Base-by-base conservation (phyloP, 805 yeast species). In the Starmerella bacillaris region DNA sequence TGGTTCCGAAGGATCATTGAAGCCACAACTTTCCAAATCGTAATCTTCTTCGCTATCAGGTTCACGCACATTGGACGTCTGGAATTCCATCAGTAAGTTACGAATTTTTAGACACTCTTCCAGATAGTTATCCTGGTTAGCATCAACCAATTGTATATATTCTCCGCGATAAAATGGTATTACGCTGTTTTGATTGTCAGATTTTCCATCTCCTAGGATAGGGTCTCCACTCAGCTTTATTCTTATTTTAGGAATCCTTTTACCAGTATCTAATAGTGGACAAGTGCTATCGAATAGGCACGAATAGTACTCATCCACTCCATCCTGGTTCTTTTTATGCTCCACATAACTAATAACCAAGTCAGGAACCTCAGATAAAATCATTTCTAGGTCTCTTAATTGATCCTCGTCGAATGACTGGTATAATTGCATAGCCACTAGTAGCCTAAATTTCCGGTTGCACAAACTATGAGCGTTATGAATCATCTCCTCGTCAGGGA, bases 351-450 rank as follows among this genome's bases (percentile, higher is more conserved):
- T 44, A 19, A 44, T 51, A 55, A 74, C 80, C 49, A 79, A 61
- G 49, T 76, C 83, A 18, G 93, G 93, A 53, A 78, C 78, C 39
- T 84, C 83, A 56, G 83, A 66, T 44, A 80, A 62, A 52, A 80
- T 67, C 51, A 76, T 74, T 50, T 80, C 92, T 20, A 83, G 80
- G 47, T 47, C 50, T 0, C 75, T 82, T 51, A 70, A 61, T 57
- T 80, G 89, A 47, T 76, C 80, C 15, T 72, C 68, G 50, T 65
- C 68, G 55, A 80, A 78, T 45, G 69, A 65, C 33, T 75, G 65
- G 52, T 75, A 68, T 60, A 84, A 68, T 64, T 80, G 94, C 92
- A 80, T 78, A 19, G 92, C 74, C 39, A 78, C 83, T 46, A 79
- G 64, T 46, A 78, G 68, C 51, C 72, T 71, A 63, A 80, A 80